Evolutionary conservation across 2,329 filamentous ascomycete species (phyloP).

Genomic region (Colletotrichum sp.): DNA sequence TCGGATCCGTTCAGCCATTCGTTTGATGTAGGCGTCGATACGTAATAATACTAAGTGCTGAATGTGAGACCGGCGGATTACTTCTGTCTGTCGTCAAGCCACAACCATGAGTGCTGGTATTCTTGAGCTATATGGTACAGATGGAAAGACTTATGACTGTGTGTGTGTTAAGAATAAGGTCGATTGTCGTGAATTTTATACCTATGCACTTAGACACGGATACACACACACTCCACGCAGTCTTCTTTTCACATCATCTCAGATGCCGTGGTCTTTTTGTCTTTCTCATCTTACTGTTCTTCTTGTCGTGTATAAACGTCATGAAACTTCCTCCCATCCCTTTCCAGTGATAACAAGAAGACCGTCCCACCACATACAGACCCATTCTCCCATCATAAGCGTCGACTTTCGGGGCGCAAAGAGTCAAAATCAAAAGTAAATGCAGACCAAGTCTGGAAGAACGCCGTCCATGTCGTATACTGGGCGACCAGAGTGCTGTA

Average conservation of each 20-base stretch:
- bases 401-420: background rate
- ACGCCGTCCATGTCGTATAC: conserved; percentile 1
- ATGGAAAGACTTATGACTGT: background rate
- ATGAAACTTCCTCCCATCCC: background rate
- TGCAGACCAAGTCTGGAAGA: background rate
- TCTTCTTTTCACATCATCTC: background rate
- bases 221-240: background rate
- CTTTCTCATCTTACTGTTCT: background rate
- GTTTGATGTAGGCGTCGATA: background rate
- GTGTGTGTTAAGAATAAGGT: background rate
- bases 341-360: background rate
- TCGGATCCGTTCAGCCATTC: background rate
- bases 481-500: background rate
- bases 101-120: too few relatives aligned
- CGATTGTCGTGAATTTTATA: accelerated
- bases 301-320: background rate
- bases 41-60: background rate
- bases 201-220: too few relatives aligned
- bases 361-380: background rate
- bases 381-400: background rate
- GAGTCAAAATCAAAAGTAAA: background rate
- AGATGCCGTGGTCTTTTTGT: background rate
- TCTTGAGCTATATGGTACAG: accelerated
- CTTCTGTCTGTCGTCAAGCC: background rate
- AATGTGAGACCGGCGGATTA: background rate